A percentile compares a stretch with the other conserved stretches of the same genome.
phyloP scores from a whole-genome alignment of 768 basidiomycete genomes.

The Kwoniella bestiolae region DNA sequence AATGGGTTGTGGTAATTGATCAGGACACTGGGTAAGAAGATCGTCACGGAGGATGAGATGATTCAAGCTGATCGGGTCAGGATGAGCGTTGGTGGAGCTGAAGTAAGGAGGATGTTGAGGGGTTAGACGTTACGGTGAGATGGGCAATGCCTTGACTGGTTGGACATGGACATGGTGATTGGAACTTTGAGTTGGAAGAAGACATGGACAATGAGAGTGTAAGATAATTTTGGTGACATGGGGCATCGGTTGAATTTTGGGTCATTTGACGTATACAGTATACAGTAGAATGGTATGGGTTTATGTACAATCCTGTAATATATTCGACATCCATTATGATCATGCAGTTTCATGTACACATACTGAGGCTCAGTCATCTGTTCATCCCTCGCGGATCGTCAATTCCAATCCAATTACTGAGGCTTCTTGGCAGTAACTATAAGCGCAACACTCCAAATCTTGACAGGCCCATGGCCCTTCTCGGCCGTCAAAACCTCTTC shows the following conservation, averaged over 20 bases:
- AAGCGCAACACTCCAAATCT: constrained; percentile 7
- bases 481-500: not conserved
- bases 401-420: not conserved
- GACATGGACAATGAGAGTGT: too few species aligned
- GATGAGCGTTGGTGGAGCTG: constrained; percentile 18
- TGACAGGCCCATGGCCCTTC: not conserved
- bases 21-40: constrained; percentile 33
- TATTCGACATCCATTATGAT: too few species aligned
- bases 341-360: too few species aligned
- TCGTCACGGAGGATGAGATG: constrained; percentile 34
- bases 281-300: not conserved
- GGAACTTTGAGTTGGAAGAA: too few species aligned
- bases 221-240: too few species aligned
- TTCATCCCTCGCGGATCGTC: not conserved
- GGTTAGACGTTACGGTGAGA: not conserved
- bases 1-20: not conserved
- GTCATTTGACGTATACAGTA: not conserved
- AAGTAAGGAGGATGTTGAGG: constrained; percentile 28
- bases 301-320: not conserved
- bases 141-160: too few species aligned
- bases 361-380: not conserved
- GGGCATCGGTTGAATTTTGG: not conserved
- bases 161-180: too few species aligned
- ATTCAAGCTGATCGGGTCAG: constrained; percentile 8
- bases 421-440: constrained; percentile 5